Evolutionary conservation across 2,329 filamentous ascomycete species (phyloP).

Genomic region (Fusarium metavorans): DNA sequence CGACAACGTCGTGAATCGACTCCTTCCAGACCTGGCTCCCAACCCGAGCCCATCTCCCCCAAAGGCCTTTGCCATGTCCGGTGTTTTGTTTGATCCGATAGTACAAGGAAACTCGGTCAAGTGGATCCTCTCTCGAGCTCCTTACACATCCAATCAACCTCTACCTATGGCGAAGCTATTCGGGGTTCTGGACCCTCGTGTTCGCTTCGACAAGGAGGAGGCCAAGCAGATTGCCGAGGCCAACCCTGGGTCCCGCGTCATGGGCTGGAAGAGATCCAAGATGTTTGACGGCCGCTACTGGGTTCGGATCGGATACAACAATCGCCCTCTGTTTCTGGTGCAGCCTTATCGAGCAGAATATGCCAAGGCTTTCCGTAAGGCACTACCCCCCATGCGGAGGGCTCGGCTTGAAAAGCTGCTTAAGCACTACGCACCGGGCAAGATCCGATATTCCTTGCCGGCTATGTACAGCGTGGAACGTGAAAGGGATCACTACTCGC

Average conservation of each 20-base stretch:
- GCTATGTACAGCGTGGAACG: conserved; percentile 62
- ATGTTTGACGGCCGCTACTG: conserved; percentile 74
- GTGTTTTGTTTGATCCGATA: conserved; percentile 54
- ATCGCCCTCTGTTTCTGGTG: conserved; percentile 57
- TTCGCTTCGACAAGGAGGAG: conserved; percentile 21
- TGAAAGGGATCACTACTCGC: conserved; percentile 41
- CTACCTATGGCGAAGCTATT: conserved; percentile 43
- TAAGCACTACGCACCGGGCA: conserved; percentile 64
- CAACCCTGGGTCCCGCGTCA: conserved; percentile 43
- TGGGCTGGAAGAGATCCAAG: conserved; percentile 48
- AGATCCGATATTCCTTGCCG: conserved; percentile 67
- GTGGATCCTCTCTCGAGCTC: conserved; percentile 62
- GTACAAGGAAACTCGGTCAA: conserved; percentile 32
- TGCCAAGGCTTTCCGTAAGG: conserved; percentile 61
- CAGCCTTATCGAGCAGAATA: conserved; percentile 59
- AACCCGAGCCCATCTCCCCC: conserved; percentile 30
- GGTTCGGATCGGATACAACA: conserved; percentile 61
- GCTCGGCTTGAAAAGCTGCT: conserved; percentile 56
- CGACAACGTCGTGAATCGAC: conserved; percentile 57
- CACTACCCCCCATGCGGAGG: conserved; percentile 50
- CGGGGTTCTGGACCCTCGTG: conserved; percentile 32
- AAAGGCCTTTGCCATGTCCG: conserved; percentile 57
- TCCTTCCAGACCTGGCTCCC: conserved; percentile 60
- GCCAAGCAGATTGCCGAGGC: conserved; percentile 7
- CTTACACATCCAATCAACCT: conserved; percentile 56